phyloP scores from a whole-genome alignment of 805 yeast genomes.

The Kuraishia borneana region DNA sequence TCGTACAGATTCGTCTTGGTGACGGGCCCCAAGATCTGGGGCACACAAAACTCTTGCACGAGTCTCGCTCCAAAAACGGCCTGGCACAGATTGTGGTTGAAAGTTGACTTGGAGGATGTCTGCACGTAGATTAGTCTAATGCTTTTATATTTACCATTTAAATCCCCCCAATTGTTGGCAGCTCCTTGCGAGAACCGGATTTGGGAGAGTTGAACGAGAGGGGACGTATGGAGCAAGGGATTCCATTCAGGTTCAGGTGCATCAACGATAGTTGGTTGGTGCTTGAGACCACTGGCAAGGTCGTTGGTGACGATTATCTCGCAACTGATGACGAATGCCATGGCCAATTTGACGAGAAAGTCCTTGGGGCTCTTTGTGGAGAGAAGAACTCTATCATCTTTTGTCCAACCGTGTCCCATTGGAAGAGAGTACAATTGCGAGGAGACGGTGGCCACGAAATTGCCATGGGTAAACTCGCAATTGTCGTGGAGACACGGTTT shows the following conservation, averaged over 20 bases:
- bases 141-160: slow-evolving; percentile 10
- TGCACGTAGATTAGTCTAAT: slow-evolving; percentile 32
- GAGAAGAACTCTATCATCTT: slow-evolving; percentile 12
- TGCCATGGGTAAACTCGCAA: slow-evolving; percentile 13
- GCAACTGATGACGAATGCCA: neutral
- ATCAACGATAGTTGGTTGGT: too few relatives aligned
- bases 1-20: slow-evolving; percentile 51
- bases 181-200: neutral
- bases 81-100: slow-evolving; percentile 24
- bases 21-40: slow-evolving; percentile 44
- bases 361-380: too few relatives aligned
- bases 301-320: neutral
- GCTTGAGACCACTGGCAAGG: neutral
- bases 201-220: too few relatives aligned
- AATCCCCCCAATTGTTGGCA: slow-evolving; percentile 4
- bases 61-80: slow-evolving; percentile 38
- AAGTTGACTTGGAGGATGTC: slow-evolving; percentile 12
- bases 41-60: slow-evolving; percentile 34
- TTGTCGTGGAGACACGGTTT: neutral
- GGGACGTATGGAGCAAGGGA: too few relatives aligned
- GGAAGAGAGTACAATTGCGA: slow-evolving; percentile 22
- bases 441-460: slow-evolving; percentile 23
- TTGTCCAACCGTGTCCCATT: slow-evolving; percentile 13
- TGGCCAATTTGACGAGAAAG: neutral
- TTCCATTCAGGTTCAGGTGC: too few relatives aligned